phyloP scores from a whole-genome alignment of 192 early-diverging fungal species.

The Coemansia sp. region DNA sequence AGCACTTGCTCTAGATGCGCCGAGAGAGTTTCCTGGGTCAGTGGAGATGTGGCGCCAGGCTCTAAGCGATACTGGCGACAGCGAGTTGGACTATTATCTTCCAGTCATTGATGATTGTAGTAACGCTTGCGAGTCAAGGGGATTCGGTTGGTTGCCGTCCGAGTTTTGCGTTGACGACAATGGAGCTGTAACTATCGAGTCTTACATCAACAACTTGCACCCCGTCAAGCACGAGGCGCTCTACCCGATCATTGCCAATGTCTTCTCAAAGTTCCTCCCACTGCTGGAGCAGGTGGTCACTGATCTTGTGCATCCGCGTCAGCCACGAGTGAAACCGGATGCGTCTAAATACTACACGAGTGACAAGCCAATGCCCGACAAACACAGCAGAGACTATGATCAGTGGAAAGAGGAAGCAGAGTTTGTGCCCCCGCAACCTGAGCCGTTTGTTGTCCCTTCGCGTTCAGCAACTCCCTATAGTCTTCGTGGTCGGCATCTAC shows the following conservation, averaged over 20 bases:
- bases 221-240: constrained; percentile 46
- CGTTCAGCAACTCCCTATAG: constrained; percentile 19
- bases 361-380: background rate
- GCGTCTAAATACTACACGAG: background rate
- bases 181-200: constrained; percentile 44
- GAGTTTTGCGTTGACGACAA: constrained; percentile 55
- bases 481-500: constrained; percentile 47
- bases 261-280: constrained; percentile 58
- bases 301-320: constrained; percentile 10
- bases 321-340: background rate
- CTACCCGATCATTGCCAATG: constrained; percentile 49
- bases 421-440: constrained; percentile 37
- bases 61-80: background rate
- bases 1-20: background rate
- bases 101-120: background rate
- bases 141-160: constrained; percentile 59
- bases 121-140: background rate
- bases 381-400: background rate
- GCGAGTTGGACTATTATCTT: background rate
- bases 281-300: constrained; percentile 58
- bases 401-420: background rate
- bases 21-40: background rate
- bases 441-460: constrained; percentile 37
- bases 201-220: constrained; percentile 75
- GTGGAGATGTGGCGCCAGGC: background rate